Evolutionary conservation across 805 yeast genomes (phyloP), one percentile per base, ranked within the genome.

Genomic region (Isabelozyma gotoi): DNA sequence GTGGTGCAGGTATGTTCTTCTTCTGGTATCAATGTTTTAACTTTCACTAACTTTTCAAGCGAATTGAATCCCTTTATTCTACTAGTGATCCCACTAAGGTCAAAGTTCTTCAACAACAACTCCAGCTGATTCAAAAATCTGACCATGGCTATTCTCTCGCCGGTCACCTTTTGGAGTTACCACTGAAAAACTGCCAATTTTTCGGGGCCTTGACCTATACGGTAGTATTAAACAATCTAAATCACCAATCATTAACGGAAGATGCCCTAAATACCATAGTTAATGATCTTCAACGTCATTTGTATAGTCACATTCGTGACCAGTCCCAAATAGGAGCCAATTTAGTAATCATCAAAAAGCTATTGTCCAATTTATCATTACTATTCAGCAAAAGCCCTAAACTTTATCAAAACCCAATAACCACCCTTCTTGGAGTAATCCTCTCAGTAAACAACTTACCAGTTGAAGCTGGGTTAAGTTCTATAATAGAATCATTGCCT

Each of bases 161-260:
- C 0, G 71, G 75, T 29, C 51, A 62, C 33, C 67, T 88, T 16
- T 64, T 88, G 46, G 46, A 38, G 47, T 55, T 58, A 2, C 55
- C 57, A 3, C 71, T 78, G 1, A 51, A 66, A 36, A 77, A 77
- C 44, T 78, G 82, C 48, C 80, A 81, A 55, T 88, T 84, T 59
- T 84, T 88, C 55, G 96, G 96, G 0, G 96, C 95, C 0, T 72
- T 86, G 44, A 88, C 96, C 0, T 81, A 80, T 45, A 77, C 88
- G 0, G 94, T 88, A 4, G 69, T 75, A 49, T 61, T 85, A 36
- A 80, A 78, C 45, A 56, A 50, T 15, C 47, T 35, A 17, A 40
- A 27, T 35, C 40, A n/a, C 8, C 34, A 24, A 14, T 44, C 7
- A 11, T 24, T 42, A 27, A n/a, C 41, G n/a, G 14, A 43, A 4